phyloP scores from a whole-genome alignment of 257 asterid genomes.

The Primulina tabacum region DNA sequence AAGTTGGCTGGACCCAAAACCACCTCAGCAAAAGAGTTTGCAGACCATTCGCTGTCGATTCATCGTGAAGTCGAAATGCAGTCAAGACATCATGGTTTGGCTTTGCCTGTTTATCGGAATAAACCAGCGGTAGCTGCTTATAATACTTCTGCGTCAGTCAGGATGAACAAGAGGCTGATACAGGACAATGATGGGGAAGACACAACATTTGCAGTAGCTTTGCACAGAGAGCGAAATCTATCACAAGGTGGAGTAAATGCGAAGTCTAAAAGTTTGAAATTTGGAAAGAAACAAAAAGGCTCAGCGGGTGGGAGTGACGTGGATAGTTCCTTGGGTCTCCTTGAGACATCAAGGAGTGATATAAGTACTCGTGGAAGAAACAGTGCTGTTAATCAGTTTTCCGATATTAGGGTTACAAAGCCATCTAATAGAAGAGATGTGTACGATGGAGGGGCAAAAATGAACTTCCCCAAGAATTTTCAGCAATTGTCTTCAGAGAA shows the following conservation, averaged over 20 bases:
- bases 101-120: conserved; percentile 41
- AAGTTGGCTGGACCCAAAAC: conserved; percentile 57
- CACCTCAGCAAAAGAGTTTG: conserved; percentile 44
- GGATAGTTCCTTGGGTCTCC: conserved; percentile 46
- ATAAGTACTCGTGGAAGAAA: conserved; percentile 56
- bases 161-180: conserved; percentile 45
- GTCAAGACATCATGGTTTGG: conserved; percentile 39
- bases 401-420: conserved; percentile 76
- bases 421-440: conserved; percentile 51
- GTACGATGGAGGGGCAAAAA: conserved; percentile 49
- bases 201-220: conserved; percentile 59
- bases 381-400: conserved; percentile 67
- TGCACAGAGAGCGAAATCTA: conserved; percentile 48
- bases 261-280: conserved; percentile 40
- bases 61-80: conserved; percentile 46
- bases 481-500: conserved; percentile 54
- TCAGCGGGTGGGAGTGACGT: conserved; percentile 42
- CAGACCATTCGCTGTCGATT: conserved; percentile 42
- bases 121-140: conserved; percentile 41
- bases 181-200: conserved; percentile 63
- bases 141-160: conserved; percentile 42
- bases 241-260: conserved; percentile 38
- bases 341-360: conserved; percentile 45
- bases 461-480: conserved; percentile 44
- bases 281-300: conserved; percentile 54